A percentile compares a stretch with the other conserved stretches of the same genome.
phyloP scores from a whole-genome alignment of 768 basidiomycete genomes.

The Crucibulum laeve region DNA sequence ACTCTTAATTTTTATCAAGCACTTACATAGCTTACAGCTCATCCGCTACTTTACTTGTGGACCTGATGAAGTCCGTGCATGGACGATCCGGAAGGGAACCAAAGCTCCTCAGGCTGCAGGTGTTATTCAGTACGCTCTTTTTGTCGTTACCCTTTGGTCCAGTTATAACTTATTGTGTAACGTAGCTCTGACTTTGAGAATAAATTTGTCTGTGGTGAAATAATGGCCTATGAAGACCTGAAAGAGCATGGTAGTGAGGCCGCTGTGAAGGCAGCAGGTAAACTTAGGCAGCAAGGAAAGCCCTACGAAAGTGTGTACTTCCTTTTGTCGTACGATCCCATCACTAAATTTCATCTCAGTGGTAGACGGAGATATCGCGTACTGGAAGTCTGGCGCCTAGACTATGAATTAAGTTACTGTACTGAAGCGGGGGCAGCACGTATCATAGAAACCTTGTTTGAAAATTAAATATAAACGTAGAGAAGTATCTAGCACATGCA shows the following conservation, averaged over 20 bases:
- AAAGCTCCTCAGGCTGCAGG: constrained; percentile 98
- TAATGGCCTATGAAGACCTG: constrained; percentile 89
- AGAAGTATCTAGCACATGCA: neutral
- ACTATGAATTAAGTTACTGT: neutral
- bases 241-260: constrained; percentile 88
- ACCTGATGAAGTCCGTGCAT: constrained; percentile 94
- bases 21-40: constrained; percentile 40
- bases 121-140: constrained; percentile 83
- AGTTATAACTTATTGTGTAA: neutral
- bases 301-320: constrained; percentile 84
- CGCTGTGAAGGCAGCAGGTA: constrained; percentile 92
- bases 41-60: constrained; percentile 98
- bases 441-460: neutral
- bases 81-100: constrained; percentile 92
- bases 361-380: constrained; percentile 87
- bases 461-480: constrained; percentile 4
- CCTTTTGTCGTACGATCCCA: neutral
- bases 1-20: constrained; percentile 1
- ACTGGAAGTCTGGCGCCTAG: constrained; percentile 79
- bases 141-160: neutral
- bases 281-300: constrained; percentile 93
- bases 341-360: constrained; percentile 36
- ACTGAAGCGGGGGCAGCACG: neutral
- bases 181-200: constrained; percentile 92
- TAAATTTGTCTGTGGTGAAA: constrained; percentile 97